A percentile compares a stretch with the other conserved stretches of the same genome.
Conservation (phyloP, 176 grass and related monocot genomes). For the Neostapfia colusana region DNA sequence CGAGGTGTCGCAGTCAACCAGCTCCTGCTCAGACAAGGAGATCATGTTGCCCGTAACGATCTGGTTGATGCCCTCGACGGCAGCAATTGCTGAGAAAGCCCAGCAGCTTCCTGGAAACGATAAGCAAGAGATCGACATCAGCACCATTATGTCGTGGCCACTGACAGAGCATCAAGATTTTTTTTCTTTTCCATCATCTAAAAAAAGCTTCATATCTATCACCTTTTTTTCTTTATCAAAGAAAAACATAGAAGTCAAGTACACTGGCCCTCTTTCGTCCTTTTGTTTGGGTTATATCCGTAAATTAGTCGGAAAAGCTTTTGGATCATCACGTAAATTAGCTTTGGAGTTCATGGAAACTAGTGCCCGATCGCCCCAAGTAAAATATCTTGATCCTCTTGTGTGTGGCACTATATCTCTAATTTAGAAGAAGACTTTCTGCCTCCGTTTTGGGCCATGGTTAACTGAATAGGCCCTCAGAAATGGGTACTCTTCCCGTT, state of each 20-base stretch:
- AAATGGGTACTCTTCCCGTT: not conserved
- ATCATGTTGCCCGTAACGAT: conserved; percentile 71
- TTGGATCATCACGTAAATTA: not conserved
- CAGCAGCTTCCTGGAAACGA: conserved; percentile 71
- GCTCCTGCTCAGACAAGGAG: conserved; percentile 79
- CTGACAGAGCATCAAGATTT: not conserved
- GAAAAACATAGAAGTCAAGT: conserved; percentile 20
- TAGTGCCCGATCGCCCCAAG: not conserved
- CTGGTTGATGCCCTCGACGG: conserved; percentile 72
- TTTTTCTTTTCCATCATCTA: too few relatives aligned
- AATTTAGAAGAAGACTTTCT: too few relatives aligned
- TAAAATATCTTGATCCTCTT: not conserved
- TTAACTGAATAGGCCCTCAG: not conserved
- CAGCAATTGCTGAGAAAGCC: conserved; percentile 84
- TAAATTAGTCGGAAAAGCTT: not conserved
- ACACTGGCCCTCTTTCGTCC: not conserved
- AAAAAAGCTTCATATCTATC: not conserved
- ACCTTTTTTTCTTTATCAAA: not conserved
- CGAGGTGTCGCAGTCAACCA: conserved; percentile 82
- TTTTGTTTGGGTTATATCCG: not conserved
- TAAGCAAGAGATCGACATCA: not conserved
- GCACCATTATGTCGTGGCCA: not conserved
- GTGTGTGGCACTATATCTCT: not conserved
- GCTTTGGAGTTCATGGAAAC: not conserved
- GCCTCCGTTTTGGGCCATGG: too few relatives aligned